A percentile compares a stretch with the other conserved stretches of the same genome.
Conservation (phyloP, 768 basidiomycete genomes). For the Lactarius indigo region DNA sequence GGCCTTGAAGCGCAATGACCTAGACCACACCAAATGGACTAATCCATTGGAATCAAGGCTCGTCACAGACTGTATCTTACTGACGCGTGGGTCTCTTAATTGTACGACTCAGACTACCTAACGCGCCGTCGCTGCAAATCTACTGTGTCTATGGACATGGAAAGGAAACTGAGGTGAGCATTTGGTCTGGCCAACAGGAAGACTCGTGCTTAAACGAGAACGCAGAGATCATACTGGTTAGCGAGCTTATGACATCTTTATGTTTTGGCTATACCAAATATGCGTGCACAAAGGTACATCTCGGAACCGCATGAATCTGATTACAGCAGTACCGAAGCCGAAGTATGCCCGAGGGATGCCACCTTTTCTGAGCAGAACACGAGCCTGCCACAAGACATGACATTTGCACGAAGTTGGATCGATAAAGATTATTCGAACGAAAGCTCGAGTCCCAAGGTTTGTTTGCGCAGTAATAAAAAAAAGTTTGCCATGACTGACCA, state of each 20-base stretch:
- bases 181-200: conserved; percentile 13
- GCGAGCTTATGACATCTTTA: conserved; percentile 8
- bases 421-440: conserved; percentile 80
- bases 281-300: conserved; percentile 55
- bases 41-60: conserved; percentile 82
- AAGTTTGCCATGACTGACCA: too few species aligned
- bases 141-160: conserved; percentile 94
- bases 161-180: conserved; percentile 84
- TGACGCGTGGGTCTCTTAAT: background rate
- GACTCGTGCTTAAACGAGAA: background rate
- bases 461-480: background rate
- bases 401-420: conserved; percentile 70
- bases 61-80: background rate
- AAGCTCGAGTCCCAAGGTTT: conserved; percentile 50
- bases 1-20: conserved; percentile 58
- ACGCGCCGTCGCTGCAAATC: conserved; percentile 89
- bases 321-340: conserved; percentile 41
- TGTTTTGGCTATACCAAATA: background rate
- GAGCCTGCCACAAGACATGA: conserved; percentile 49
- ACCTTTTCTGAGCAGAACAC: conserved; percentile 39
- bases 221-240: conserved; percentile 81
- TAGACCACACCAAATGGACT: conserved; percentile 83
- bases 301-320: conserved; percentile 67
- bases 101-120: conserved; percentile 57
- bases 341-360: conserved; percentile 44